Conservation (phyloP, 768 basidiomycete genomes). For the Russula virescens region DNA sequence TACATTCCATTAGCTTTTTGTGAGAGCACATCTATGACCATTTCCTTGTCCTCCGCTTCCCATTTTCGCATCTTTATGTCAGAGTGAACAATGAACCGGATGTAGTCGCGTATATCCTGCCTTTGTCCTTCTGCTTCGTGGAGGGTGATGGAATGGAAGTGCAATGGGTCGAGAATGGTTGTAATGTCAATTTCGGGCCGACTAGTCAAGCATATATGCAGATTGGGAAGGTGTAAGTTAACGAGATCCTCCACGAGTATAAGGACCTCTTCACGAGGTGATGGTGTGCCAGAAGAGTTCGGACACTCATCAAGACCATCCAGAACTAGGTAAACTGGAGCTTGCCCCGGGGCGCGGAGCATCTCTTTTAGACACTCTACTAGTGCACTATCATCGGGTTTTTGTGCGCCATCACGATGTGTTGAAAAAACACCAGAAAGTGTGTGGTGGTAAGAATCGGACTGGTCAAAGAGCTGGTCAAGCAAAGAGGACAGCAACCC, state of each 20-base stretch:
- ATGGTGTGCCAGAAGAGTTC: background rate
- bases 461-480: background rate
- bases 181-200: background rate
- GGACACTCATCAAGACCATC: background rate
- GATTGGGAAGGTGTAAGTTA: background rate
- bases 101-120: background rate
- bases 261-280: background rate
- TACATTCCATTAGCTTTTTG: background rate
- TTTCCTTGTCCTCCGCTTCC: background rate
- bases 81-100: background rate
- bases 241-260: background rate
- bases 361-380: background rate
- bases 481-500: background rate
- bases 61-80: background rate
- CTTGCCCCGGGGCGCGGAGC: background rate
- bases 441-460: background rate
- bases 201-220: background rate
- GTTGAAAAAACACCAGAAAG: background rate
- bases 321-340: background rate
- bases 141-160: background rate
- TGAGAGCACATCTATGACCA: background rate
- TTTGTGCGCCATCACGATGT: background rate
- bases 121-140: background rate
- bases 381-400: background rate
- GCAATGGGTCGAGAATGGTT: background rate